phyloP scores from a whole-genome alignment of 1,284 basidiomycete genomes.

The Naganishia sp. region DNA sequence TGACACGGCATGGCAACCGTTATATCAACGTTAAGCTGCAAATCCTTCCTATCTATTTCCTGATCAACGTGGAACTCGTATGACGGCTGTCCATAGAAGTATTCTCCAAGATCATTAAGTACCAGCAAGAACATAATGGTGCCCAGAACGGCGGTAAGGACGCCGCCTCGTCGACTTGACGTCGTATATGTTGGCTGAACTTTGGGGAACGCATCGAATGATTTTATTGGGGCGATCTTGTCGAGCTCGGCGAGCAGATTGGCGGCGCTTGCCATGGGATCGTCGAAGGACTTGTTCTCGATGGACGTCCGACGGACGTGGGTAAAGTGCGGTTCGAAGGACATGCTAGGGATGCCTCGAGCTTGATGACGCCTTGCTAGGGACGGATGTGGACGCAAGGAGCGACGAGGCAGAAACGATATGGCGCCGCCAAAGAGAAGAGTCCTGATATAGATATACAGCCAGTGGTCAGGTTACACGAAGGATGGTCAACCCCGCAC shows the following conservation, averaged over 20 bases:
- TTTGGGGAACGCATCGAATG: slow-evolving; percentile 75
- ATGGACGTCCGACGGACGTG: slow-evolving; percentile 15
- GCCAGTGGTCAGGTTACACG: too few relatives aligned
- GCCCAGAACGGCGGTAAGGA: slow-evolving; percentile 78
- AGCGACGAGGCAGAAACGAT: not conserved
- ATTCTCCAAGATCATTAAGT: slow-evolving; percentile 80
- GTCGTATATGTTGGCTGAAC: slow-evolving; percentile 83
- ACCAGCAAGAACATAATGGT: slow-evolving; percentile 61
- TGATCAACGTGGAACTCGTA: slow-evolving; percentile 81
- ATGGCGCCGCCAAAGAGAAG: too few relatives aligned
- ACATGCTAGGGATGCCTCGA: slow-evolving; percentile 9
- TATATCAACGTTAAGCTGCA: slow-evolving; percentile 86
- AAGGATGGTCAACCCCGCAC: too few relatives aligned
- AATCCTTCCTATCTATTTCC: slow-evolving; percentile 59
- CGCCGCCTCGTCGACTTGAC: slow-evolving; percentile 80
- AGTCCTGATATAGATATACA: too few relatives aligned
- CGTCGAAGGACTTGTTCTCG: slow-evolving; percentile 33
- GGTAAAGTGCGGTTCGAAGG: slow-evolving; percentile 31
- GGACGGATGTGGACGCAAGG: not conserved
- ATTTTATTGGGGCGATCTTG: slow-evolving; percentile 52
- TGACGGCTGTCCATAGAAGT: slow-evolving; percentile 85
- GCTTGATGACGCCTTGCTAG: not conserved
- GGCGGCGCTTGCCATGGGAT: slow-evolving; percentile 13
- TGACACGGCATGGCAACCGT: slow-evolving; percentile 88
- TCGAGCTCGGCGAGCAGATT: slow-evolving; percentile 52